Evolutionary conservation across 2,329 filamentous ascomycete species (phyloP), one percentile per base, ranked within the genome.

Genomic region (Uncinocarpus reesii): DNA sequence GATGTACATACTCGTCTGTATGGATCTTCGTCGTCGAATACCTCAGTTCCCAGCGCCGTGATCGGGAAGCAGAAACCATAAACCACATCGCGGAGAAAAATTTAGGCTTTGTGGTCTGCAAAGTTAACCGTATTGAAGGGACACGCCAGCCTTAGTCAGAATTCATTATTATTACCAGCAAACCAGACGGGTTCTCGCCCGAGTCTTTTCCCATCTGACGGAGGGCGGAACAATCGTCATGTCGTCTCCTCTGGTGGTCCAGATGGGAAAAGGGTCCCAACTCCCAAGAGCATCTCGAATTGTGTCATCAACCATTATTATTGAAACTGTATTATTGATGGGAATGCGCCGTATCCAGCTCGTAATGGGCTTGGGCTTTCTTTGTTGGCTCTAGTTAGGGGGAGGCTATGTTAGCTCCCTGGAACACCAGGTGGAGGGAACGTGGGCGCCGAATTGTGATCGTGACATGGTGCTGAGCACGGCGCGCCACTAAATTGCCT

Each of bases 401-500:
- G 37, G 29, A 42, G 40, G 40, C 31, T 35, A 48, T 42, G 46
- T 36, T 28, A n/a, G 16, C 29, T 34, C 11, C 46, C 21, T 42
- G 46, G 29, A 23, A 23, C 20, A 18, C 31, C 28, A 31, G 21
- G 29, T 42, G 29, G 46, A 13, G 10, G 29, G 37, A 48, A 43
- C 46, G 46, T 42, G 46, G 40, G 31, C 31, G 46, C 32, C 38
- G 40, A 42, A 20, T 29, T n/a, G 42, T 45, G 42, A 36, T 38
- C 15, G 38, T 48, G 46, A 48, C 38, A 42, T 48, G 37, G 23
- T 34, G 15, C 15, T 36, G 46, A 48, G 46, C 46, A 42, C 35
- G 36, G 44, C 44, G 36, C 40, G 21, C 46, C 46, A 43, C 46
- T 36, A 43, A 37, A 37, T 20, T 48, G 46, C 46, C 46, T 48